Conservation (phyloP, 306 rosid species). For the Dalbergia oliveri region DNA sequence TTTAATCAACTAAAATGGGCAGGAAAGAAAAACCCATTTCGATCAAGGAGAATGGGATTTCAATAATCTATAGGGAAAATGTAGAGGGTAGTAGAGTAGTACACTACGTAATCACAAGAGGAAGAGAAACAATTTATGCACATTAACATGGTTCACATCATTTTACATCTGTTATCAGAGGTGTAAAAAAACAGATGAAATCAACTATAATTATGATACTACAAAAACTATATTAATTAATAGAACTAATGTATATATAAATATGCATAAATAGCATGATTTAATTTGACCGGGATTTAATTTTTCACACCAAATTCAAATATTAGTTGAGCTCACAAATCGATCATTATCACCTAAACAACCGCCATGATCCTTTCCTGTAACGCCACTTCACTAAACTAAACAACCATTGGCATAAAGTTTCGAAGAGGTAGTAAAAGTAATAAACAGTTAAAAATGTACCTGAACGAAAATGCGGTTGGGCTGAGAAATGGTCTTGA, state of each 20-base stretch:
- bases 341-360: too few species aligned
- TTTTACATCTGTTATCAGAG: too few species aligned
- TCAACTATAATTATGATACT: too few species aligned
- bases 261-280: too few species aligned
- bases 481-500: slow-evolving; percentile 84
- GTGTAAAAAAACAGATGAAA: too few species aligned
- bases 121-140: neutral
- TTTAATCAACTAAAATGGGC: neutral
- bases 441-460: neutral
- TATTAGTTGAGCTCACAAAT: too few species aligned
- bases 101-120: neutral
- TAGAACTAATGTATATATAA: too few species aligned
- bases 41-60: neutral
- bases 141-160: neutral
- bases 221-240: too few species aligned
- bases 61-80: neutral
- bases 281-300: too few species aligned
- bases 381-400: neutral
- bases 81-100: neutral
- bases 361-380: neutral
- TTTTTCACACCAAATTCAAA: too few species aligned
- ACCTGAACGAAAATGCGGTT: slow-evolving; percentile 95
- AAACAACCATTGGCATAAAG: neutral
- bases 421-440: neutral
- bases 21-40: neutral